Evolutionary conservation across 805 yeast species (phyloP).

Genomic region (Lipomyces orientalis): DNA sequence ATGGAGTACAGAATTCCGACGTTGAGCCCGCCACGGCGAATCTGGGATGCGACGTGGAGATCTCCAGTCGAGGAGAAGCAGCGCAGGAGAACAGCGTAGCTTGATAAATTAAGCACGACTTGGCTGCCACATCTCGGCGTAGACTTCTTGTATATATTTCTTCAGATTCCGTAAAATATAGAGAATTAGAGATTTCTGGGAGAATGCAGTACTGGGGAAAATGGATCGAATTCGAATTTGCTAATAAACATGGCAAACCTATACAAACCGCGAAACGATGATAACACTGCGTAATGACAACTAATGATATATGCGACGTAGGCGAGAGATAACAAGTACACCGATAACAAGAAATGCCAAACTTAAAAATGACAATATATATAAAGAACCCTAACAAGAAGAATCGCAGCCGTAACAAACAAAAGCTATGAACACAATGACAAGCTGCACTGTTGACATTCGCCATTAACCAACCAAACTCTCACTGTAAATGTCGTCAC

Average conservation of each 20-base stretch:
- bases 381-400: background rate
- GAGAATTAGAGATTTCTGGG: background rate
- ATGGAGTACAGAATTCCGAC: slow-evolving; percentile 87
- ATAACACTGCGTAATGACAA: slow-evolving; percentile 9
- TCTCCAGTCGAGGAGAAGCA: slow-evolving; percentile 27
- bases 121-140: background rate
- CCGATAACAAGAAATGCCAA: slow-evolving; percentile 16
- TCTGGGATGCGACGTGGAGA: slow-evolving; percentile 68
- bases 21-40: slow-evolving; percentile 79
- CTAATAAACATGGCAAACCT: slow-evolving; percentile 11
- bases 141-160: background rate
- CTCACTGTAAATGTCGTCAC: background rate
- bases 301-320: slow-evolving; percentile 7
- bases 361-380: slow-evolving; percentile 3
- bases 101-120: background rate
- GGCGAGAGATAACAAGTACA: slow-evolving; percentile 11
- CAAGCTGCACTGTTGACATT: background rate
- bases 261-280: slow-evolving; percentile 11
- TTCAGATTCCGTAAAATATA: background rate
- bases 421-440: slow-evolving; percentile 9
- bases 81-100: background rate
- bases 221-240: background rate
- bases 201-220: background rate
- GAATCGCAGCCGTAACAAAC: slow-evolving; percentile 3
- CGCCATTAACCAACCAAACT: background rate